phyloP scores from a whole-genome alignment of 768 basidiomycete species.

The Leccinum barrowsii region DNA sequence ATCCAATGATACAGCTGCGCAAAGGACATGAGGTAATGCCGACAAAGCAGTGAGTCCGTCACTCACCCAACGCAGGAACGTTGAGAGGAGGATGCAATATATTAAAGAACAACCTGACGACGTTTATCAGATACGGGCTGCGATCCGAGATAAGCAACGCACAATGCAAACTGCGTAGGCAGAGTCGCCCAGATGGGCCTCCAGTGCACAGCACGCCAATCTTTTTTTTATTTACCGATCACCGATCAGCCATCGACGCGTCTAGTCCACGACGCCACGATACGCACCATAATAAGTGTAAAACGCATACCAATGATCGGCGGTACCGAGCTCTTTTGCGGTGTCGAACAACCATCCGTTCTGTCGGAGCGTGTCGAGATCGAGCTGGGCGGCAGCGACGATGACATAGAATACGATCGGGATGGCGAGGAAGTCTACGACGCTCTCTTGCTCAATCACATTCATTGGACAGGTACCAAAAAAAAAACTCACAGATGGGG shows the following conservation, averaged over 20 bases:
- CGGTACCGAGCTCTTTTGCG: constrained; percentile 32
- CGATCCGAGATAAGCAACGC: constrained; percentile 31
- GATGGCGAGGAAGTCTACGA: constrained; percentile 72
- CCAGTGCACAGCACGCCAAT: constrained; percentile 59
- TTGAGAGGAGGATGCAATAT: constrained; percentile 83
- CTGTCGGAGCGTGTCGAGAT: constrained; percentile 56
- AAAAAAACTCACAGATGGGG: constrained; percentile 64
- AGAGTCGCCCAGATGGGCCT: constrained; percentile 74
- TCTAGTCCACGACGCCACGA: not conserved
- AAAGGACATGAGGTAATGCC: not conserved
- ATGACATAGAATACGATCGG: constrained; percentile 83
- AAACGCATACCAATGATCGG: constrained; percentile 74
- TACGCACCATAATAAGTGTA: constrained; percentile 74
- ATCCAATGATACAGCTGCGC: constrained; percentile 82
- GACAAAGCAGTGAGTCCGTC: not conserved
- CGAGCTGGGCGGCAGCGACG: constrained; percentile 57
- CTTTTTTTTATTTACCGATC: constrained; percentile 33
- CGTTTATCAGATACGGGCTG: constrained; percentile 22
- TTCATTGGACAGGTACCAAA: too few relatives aligned
- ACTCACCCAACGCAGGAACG: constrained; percentile 79
- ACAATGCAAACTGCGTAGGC: constrained; percentile 93
- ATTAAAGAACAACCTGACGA: constrained; percentile 71
- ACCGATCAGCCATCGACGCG: not conserved
- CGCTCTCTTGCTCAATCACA: not conserved
- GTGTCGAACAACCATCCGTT: constrained; percentile 84